These are phyloP conservation scores for Fragaria vesca DNA, from an alignment of 306 rosid species.

Conservation along the genomic window DNA sequence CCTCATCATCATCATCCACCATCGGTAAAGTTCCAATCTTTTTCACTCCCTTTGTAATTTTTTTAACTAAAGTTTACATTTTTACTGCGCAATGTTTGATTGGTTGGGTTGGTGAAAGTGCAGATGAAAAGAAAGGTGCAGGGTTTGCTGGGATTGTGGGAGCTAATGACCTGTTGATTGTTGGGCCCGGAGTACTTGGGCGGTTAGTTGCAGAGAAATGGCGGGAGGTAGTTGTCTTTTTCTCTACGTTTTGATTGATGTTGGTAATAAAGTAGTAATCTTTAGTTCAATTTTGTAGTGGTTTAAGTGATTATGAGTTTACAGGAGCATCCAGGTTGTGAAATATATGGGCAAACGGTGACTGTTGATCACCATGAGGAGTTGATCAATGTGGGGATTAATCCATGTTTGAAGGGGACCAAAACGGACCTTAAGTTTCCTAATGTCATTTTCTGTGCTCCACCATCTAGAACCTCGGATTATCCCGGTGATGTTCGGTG, in stretches of 20 bases:
- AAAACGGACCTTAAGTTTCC: slow-evolving; percentile 50
- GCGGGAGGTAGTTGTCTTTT: slow-evolving; percentile 55
- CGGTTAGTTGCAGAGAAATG: slow-evolving; percentile 83
- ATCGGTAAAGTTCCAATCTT: slow-evolving; percentile 25
- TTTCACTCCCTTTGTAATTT: background rate
- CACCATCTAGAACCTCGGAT: slow-evolving; percentile 66
- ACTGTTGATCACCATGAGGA: slow-evolving; percentile 81
- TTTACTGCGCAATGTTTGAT: background rate
- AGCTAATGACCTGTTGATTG: slow-evolving; percentile 63
- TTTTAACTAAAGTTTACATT: no score
- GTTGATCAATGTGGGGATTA: slow-evolving; percentile 60
- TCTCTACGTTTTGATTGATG: background rate
- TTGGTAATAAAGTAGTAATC: background rate
- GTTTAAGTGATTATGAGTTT: background rate
- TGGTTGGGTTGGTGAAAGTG: slow-evolving; percentile 33
- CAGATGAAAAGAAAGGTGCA: slow-evolving; percentile 36
- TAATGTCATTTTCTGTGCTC: slow-evolving; percentile 82
- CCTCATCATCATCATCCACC: slow-evolving; percentile 19
- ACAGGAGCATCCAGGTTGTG: slow-evolving; percentile 73
- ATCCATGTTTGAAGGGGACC: slow-evolving; percentile 70
- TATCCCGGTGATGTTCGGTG: slow-evolving; percentile 83
- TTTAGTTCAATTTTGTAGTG: background rate
- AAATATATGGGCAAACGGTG: slow-evolving; percentile 78
- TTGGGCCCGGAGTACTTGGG: slow-evolving; percentile 95
- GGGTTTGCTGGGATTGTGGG: slow-evolving; percentile 48